Percentiles rank a stretch among this genome's conserved stretches.
These are phyloP conservation scores for Barnettozyma wickerhamii DNA, from an alignment of 805 yeast genomes.

Conservation along the genomic window DNA sequence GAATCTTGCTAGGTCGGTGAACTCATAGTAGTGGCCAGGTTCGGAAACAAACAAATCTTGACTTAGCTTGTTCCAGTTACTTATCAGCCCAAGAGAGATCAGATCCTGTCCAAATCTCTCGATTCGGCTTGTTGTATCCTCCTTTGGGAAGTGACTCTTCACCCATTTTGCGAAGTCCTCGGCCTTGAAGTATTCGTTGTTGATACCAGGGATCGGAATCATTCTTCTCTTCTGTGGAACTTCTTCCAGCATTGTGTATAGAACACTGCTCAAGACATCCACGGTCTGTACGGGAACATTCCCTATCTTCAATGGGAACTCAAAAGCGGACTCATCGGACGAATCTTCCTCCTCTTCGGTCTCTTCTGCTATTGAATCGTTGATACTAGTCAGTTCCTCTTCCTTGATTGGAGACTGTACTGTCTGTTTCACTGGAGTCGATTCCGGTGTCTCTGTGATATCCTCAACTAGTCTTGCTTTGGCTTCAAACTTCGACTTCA, in stretches of 20 bases:
- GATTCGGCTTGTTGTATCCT: constrained; percentile 28
- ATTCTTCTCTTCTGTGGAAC: constrained; percentile 24
- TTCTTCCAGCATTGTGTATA: constrained; percentile 10
- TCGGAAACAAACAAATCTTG: constrained; percentile 17
- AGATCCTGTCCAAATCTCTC: constrained; percentile 31
- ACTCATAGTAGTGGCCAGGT: constrained; percentile 24
- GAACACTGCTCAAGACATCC: constrained; percentile 13
- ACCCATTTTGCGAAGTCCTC: constrained; percentile 23
- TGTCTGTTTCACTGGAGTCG: neutral
- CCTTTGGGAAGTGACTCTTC: constrained; percentile 15
- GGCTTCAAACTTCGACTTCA: constrained; percentile 13
- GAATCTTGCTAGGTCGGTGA: constrained; percentile 24
- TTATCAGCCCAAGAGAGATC: constrained; percentile 22
- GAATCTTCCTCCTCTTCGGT: constrained; percentile 9
- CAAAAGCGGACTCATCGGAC: constrained; percentile 19
- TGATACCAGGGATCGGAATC: constrained; percentile 28
- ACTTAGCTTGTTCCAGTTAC: constrained; percentile 23
- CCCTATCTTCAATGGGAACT: constrained; percentile 24
- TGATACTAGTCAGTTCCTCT: neutral
- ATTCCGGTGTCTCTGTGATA: neutral
- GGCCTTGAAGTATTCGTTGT: constrained; percentile 28
- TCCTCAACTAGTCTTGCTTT: constrained; percentile 18
- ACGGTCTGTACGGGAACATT: constrained; percentile 9
- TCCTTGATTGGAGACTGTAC: neutral
- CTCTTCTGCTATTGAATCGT: neutral